Percentiles rank a stretch among this genome's conserved stretches.
Conservation (phyloP, 2,329 filamentous ascomycete genomes). For the Trichoderma simmonsii region DNA sequence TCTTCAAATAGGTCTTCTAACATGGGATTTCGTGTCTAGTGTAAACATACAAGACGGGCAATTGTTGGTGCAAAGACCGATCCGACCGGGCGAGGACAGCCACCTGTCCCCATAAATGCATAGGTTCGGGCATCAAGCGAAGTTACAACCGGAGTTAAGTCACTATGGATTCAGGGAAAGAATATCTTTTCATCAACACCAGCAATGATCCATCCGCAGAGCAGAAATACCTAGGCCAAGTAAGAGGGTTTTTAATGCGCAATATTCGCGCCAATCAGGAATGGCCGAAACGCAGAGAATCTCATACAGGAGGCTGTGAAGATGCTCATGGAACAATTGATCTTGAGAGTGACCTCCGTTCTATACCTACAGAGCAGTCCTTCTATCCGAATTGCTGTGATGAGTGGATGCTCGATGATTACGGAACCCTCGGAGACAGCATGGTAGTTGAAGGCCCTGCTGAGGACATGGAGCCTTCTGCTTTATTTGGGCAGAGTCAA, state of each 20-base stretch:
- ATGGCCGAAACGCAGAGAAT: neutral
- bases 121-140: neutral
- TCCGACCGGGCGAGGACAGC: neutral
- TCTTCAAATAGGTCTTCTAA: neutral
- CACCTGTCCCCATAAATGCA: neutral
- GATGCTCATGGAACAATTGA: neutral
- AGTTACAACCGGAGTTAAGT: neutral
- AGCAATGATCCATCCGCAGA: neutral
- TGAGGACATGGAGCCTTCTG: neutral
- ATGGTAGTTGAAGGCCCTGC: neutral
- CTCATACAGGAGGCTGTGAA: neutral
- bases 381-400: neutral
- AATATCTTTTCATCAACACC: neutral
- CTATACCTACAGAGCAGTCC: neutral
- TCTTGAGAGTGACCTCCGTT: neutral
- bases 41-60: neutral
- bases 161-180: neutral
- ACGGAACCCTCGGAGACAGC: neutral
- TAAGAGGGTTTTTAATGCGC: neutral
- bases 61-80: neutral
- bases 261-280: neutral
- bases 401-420: neutral
- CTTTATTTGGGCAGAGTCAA: neutral
- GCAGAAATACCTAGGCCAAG: neutral
- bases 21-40: neutral